Base-by-base conservation (phyloP, 345 rosid species). In the Syzygium jambos region DNA sequence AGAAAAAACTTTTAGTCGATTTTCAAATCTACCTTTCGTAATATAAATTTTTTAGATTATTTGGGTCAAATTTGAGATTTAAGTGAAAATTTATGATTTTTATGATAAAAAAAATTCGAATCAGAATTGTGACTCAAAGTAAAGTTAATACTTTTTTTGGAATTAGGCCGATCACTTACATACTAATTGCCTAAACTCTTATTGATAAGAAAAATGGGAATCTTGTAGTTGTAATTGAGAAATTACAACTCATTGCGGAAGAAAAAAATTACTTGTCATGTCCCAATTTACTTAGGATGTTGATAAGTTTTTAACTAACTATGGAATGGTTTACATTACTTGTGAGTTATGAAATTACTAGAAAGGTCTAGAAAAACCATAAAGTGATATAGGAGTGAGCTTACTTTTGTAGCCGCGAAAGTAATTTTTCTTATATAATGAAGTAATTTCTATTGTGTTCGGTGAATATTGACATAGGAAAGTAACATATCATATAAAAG, bases 341-440 rank as follows among this genome's bases (percentile, higher is more conserved):
- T 34, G 19, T 17, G 10, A 34, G 0, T 68, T 68, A 19, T 0
- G 1, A 4, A 34, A 68, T 34, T 68, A 34, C 12, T 19, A 34
- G 17, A 34, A 34, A 34, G 80, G 80, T 68, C 0, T 16, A 68
- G 0, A 17, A 21, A 68, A 68, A 17, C 9, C 22, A 34, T 34
- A 9, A 22, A 68, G 13, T 0, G 0, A 34, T 19, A 34, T 1
- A 4, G 0, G 0, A 68, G 13, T 3, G 4, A 9, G 38, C 23
- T 17, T 34, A 1, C 13, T 9, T 68, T 0, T 6, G 5, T 19
- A 19, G 3, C 0, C 1, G 4, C 0, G 46, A 68, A 34, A 68
- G 14, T 68, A 34, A 0, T 0, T 34, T 19, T 68, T 9, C 46
- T 34, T 68, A 19, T 0, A 34, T 16, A 30, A 1, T 17, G 2